Evolutionary conservation across 495 filamentous ascomycete species (phyloP).

Genomic region (Aspergillus panamensis): DNA sequence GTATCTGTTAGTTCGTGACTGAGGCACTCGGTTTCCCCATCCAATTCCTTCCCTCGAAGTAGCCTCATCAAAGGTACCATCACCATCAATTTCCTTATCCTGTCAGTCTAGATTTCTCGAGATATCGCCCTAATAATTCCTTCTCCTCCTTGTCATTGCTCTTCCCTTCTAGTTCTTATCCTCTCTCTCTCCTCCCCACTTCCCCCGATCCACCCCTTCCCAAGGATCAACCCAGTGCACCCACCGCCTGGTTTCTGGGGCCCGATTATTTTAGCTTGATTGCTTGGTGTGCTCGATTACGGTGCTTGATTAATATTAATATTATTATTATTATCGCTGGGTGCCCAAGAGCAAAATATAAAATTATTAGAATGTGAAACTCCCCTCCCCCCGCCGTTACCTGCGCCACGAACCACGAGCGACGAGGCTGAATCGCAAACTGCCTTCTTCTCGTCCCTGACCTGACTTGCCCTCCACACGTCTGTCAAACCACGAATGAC

Average conservation of each 20-base stretch:
- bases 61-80: background rate
- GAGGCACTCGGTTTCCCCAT: too few relatives aligned
- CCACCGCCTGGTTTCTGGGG: background rate
- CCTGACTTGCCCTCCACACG: constrained; percentile 9
- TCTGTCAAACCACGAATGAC: constrained; percentile 12
- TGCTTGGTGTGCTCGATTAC: background rate
- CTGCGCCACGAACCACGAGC: constrained; percentile 15
- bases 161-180: background rate
- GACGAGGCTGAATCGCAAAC: constrained; percentile 31
- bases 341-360: constrained; percentile 6
- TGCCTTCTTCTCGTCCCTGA: constrained; percentile 15
- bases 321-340: background rate
- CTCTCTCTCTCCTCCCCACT: background rate
- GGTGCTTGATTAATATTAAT: background rate
- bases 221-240: background rate
- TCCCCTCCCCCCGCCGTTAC: constrained; percentile 16
- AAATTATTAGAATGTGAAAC: constrained; percentile 19
- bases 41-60: background rate
- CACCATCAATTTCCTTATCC: background rate
- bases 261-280: background rate
- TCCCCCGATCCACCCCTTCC: background rate
- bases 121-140: background rate
- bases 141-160: background rate
- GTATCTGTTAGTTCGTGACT: background rate
- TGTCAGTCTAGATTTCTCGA: background rate